Evolutionary conservation across 345 rosid species (phyloP).

Genomic region (Salix purpurea): DNA sequence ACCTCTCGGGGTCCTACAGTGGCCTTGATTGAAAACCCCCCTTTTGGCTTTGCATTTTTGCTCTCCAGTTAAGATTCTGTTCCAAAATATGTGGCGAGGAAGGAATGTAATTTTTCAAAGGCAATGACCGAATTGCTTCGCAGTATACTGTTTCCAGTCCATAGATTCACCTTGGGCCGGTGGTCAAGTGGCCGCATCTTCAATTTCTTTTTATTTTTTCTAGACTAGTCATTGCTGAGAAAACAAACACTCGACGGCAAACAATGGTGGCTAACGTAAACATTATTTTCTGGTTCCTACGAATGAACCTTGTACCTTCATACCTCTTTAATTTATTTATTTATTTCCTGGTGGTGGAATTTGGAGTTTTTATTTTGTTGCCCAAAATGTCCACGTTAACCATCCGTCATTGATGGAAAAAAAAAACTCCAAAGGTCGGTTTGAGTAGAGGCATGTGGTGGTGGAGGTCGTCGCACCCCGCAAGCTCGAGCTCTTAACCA

Average conservation of each 20-base stretch:
- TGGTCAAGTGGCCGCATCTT: not conserved
- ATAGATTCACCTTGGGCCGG: not conserved
- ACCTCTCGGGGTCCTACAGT: not conserved
- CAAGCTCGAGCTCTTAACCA: not conserved
- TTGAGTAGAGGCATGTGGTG: not conserved
- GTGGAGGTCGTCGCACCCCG: not conserved
- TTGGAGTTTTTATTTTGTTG: not conserved
- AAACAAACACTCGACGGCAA: too few species aligned
- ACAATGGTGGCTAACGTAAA: too few species aligned
- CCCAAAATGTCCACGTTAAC: not conserved
- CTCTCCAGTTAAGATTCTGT: not conserved
- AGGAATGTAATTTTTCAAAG: not conserved
- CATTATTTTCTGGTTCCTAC: too few species aligned
- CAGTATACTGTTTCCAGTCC: not conserved
- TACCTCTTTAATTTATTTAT: not conserved
- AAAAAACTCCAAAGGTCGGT: not conserved
- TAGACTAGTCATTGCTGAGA: not conserved
- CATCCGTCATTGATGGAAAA: not conserved
- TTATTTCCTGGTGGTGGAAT: not conserved
- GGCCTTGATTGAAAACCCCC: not conserved
- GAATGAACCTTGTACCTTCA: not conserved
- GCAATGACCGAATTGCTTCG: not conserved
- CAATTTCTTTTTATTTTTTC: not conserved
- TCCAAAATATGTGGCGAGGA: not conserved
- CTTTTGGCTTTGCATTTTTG: not conserved